A percentile compares a stretch with the other conserved stretches of the same genome.
Conservation (phyloP, 2,329 filamentous ascomycete genomes). For the Neofusicoccum laricinum region DNA sequence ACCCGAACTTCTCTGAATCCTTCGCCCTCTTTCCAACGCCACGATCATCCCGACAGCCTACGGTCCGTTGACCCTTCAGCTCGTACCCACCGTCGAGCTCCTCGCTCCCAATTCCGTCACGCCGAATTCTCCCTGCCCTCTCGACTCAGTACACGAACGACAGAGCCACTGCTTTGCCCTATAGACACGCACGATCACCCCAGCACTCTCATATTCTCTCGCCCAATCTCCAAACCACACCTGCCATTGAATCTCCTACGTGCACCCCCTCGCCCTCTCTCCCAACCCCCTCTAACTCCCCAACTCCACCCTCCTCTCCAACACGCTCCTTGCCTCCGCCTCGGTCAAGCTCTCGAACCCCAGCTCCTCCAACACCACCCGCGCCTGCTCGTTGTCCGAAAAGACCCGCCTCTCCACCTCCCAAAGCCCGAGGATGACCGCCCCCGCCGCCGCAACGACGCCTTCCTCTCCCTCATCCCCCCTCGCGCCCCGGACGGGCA, state of each 20-base stretch:
- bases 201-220: too few species aligned
- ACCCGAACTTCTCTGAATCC: too few species aligned
- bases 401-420: slow-evolving; percentile 47
- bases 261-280: not conserved
- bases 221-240: too few species aligned
- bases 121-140: too few species aligned
- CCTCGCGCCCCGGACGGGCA: slow-evolving; percentile 52
- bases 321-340: slow-evolving; percentile 62
- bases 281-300: slow-evolving; percentile 25
- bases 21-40: too few species aligned
- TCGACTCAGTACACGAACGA: too few species aligned
- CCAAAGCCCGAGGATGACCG: slow-evolving; percentile 35
- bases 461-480: slow-evolving; percentile 34
- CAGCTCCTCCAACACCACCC: slow-evolving; percentile 59
- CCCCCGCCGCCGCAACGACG: slow-evolving; percentile 23
- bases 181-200: too few species aligned
- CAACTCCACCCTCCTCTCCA: slow-evolving; percentile 65
- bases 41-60: too few species aligned
- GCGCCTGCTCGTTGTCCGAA: slow-evolving; percentile 45
- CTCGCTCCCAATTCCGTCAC: too few species aligned
- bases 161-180: too few species aligned
- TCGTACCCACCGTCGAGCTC: too few species aligned
- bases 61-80: too few species aligned
- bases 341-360: slow-evolving; percentile 61
- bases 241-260: not conserved